Base-by-base conservation (phyloP, 2,329 filamentous ascomycete genomes). In the Colletotrichum limetticola region DNA sequence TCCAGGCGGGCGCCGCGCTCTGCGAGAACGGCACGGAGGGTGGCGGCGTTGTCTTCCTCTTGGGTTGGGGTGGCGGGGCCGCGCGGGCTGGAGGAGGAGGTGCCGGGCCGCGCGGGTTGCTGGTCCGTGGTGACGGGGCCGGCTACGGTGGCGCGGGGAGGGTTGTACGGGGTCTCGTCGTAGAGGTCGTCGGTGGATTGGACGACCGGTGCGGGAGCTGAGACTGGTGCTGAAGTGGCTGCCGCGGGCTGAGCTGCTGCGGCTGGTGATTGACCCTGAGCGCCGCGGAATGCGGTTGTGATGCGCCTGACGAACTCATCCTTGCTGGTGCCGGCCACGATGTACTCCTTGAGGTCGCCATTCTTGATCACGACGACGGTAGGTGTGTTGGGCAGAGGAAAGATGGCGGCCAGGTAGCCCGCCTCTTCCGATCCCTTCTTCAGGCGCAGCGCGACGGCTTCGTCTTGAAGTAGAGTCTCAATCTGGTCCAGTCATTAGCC, bases 331-430 rank as follows among this genome's bases (percentile, higher is more conserved):
- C 91, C 92, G 1, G 90, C 85, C 49, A 91, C 86, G 11, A 97
- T 87, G 80, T 95, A 95, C 80, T 96, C 92, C 78, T 93, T 91
- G 16, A 97, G 84, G 74, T 93, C 89, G 9, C 93, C 94, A 82
- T 95, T 93, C 79, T 92, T 91, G 77, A 98, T 95, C 24, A 97
- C 86, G 19, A 98, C 88, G 9, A 98, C 83, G 1, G 93, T 93
- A 0, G 96, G 95, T n/a, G 91, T 91, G 76, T 91, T 91, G 1
- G 90, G 89, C n/a, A 98, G 85, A 0, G 94, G 94, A 78, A 94
- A 97, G 78, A 98, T 94, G 58, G 94, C 94, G 11, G 92, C 89
- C 16, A 98, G 86, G 78, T 95, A 97, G 6, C 90, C 91, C 11
- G 95, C 95, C 84, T 98, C 95, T 76, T 93, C 89, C 2, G 93